Conservation (phyloP, 768 basidiomycete genomes). For the Collybia sp. region DNA sequence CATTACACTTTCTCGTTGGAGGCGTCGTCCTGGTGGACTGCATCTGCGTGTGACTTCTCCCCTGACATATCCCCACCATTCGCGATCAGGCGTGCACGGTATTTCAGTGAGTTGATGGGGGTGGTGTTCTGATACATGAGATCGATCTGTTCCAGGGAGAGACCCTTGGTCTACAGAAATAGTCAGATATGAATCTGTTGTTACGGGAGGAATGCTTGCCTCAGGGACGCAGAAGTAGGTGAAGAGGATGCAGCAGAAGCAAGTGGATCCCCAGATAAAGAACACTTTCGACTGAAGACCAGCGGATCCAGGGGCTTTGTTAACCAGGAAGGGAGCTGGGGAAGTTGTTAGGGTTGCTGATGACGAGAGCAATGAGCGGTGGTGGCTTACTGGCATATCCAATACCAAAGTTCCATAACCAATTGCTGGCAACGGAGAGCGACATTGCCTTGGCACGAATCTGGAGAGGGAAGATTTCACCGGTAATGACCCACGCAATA, state of each 20-base stretch:
- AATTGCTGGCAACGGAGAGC: constrained; percentile 69
- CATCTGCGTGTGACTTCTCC: background rate
- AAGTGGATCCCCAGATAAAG: constrained; percentile 79
- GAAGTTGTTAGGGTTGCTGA: constrained; percentile 13
- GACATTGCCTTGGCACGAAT: constrained; percentile 83
- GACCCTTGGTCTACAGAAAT: constrained; percentile 18
- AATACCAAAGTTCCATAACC: constrained; percentile 79
- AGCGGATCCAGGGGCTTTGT: constrained; percentile 31
- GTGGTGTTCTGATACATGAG: constrained; percentile 9
- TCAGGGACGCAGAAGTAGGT: constrained; percentile 47
- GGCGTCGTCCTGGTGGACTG: background rate
- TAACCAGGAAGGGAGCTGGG: constrained; percentile 52
- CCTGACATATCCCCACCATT: background rate
- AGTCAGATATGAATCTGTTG: constrained; percentile 2
- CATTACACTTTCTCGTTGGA: background rate
- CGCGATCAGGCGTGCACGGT: too few species aligned
- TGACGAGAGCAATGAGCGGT: background rate
- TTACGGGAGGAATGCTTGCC: background rate
- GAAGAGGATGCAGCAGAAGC: constrained; percentile 67
- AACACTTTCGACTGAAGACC: constrained; percentile 70
- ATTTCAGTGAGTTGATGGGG: too few species aligned
- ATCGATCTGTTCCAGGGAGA: constrained; percentile 21
- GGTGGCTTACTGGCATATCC: constrained; percentile 34
- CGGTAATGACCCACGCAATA: constrained; percentile 59
- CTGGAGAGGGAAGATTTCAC: constrained; percentile 81